Base-by-base conservation (phyloP, 257 asterid genomes). In the Voacanga thouarsii region DNA sequence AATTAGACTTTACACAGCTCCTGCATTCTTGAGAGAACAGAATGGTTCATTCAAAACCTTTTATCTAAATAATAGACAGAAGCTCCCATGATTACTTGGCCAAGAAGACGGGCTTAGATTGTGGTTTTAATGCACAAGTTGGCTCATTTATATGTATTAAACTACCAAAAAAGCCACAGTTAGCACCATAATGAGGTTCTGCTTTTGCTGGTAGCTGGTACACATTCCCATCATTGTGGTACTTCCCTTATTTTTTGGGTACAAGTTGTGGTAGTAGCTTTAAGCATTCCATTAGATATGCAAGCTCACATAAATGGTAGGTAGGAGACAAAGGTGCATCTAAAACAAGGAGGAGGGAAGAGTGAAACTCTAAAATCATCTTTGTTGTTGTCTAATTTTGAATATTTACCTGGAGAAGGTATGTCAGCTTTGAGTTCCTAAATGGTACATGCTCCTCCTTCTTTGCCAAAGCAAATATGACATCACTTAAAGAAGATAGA, bases 361-460 rank as follows among this genome's bases (percentile, higher is more conserved):
- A 21, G 51, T 45, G 60, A 24, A 66, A 45, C 43, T 28, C 19
- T 39, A 60, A 19, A 30, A 8, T 19, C 43, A 45, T 41, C 59
- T 57, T 61, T 0, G 26, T 19, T 10, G 28, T 41, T 5, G 6
- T 18, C 28, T 21, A 41, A 39, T 39, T 41, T 67, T 67, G 30
- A 6, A 41, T 68, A 44, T 41, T 69, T 90, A 93, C 98, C 99
- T 96, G 98, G 82, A 96, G 99, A 88, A 96, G 97, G 87, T 96
- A 94, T 1, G 97, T 96, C n/a, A 96, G 90, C 82, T 94, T 93
- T 43, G 99, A 96, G 89, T 96, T 96, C 82, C 99, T 88, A 76
- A 89, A 96, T 0, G 99, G 99, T 23, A 96, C 89, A 53, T 93
- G 97, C 85, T 96, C 98, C 80, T 96, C 98, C 80, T 92, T 96